Evolutionary conservation across 768 basidiomycete species (phyloP), one percentile per base, ranked within the genome.

Genomic region (Tricholoma bakamatsutake): DNA sequence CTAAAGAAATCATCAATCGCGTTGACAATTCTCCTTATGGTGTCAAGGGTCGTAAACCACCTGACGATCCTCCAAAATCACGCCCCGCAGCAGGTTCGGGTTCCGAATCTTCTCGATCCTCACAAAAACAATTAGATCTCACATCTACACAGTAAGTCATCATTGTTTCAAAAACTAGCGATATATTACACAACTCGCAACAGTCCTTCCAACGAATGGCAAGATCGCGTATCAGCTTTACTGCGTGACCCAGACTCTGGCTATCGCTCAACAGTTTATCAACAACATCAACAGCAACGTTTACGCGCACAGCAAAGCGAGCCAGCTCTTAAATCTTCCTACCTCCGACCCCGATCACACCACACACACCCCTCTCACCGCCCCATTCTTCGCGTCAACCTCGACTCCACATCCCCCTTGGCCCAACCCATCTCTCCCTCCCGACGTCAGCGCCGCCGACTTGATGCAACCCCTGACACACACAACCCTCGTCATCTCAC

Each of bases 21-120:
- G 90, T 93, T n/a, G 88, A 92, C 67, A 79, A 80, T 60, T 87
- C 88, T 10, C 78, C 86, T 0, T 93, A 92, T 66, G 91, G 91
- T 31, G 79, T 82, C 62, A 84, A 81, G 64, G 88, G 88, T 31
- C 81, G 88, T 37, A 82, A 79, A 59, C 72, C 71, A 11, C 74
- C 73, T 35, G 69, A 69, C n/a, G 69, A 60, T 18, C 48, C 54
- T 21, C 9, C 18, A 11, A 64, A 65, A 55, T 57, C 60, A 61
- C 61, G 58, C 55, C 51, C 59, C 33, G 59, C 42, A 39, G 61
- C 63, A 27, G 43, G 43, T 12, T 64, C 66, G 35, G 59, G 59
- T 28, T 64, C 67, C 21, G 67, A 69, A 12, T 59, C 67, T 8
- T 59, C 66, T 10, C 49, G 40, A 13, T 59, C 65, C 17, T 62